Evolutionary conservation across 2,329 filamentous ascomycete genomes (phyloP).

Genomic region (Aspergillus quadrilineatus): DNA sequence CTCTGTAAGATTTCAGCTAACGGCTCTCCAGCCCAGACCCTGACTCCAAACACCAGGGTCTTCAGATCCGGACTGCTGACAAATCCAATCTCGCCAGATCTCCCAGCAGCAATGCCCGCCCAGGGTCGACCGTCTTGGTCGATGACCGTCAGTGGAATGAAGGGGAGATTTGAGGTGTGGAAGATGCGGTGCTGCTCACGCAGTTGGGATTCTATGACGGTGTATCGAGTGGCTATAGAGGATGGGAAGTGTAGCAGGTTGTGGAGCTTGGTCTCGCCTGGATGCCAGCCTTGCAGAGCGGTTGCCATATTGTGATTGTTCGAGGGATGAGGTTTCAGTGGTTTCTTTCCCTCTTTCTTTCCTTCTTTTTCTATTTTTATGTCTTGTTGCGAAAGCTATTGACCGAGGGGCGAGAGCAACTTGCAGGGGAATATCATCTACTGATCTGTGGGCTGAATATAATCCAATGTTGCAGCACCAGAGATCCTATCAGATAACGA

Average conservation of each 20-base stretch:
- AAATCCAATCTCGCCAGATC: background rate
- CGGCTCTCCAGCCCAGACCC: background rate
- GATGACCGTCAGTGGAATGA: background rate
- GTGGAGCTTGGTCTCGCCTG: conserved; percentile 4
- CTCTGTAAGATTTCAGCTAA: background rate
- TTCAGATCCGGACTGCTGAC: background rate
- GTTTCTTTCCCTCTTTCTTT: too few relatives aligned
- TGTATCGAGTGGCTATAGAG: background rate
- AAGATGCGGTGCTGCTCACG: conserved; percentile 8
- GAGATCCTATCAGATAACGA: too few relatives aligned
- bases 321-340: too few relatives aligned
- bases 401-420: too few relatives aligned
- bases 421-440: too few relatives aligned
- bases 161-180: conserved; percentile 2
- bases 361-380: too few relatives aligned
- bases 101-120: conserved; percentile 2
- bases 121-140: conserved; percentile 1
- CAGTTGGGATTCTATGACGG: background rate
- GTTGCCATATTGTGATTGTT: background rate
- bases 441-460: too few relatives aligned
- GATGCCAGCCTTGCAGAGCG: conserved; percentile 3
- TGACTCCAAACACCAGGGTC: background rate
- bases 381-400: too few relatives aligned
- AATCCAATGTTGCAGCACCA: too few relatives aligned
- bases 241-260: background rate